Conservation (phyloP, 305 asterid genomes). For the Fraxinus ornus region DNA sequence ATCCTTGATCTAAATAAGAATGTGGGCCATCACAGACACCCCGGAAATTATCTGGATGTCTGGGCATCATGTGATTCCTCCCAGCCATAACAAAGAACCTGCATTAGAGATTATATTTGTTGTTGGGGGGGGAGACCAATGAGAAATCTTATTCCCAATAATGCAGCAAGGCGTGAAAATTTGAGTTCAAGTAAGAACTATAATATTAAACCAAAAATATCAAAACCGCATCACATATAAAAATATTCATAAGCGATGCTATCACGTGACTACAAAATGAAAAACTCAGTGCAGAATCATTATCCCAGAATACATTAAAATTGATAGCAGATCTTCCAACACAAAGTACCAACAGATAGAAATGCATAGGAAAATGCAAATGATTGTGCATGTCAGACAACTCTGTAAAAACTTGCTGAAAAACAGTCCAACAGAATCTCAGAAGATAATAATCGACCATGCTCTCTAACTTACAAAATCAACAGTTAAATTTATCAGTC, state of each 20-base stretch:
- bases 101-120: not conserved
- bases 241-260: not conserved
- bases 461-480: not conserved
- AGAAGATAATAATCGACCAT: not conserved
- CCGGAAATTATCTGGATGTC: constrained; percentile 49
- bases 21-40: constrained; percentile 59
- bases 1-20: constrained; percentile 43
- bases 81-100: constrained; percentile 59
- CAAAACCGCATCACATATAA: not conserved
- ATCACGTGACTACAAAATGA: not conserved
- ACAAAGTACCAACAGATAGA: not conserved
- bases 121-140: not conserved
- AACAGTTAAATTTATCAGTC: not conserved
- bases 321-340: not conserved
- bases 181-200: not conserved
- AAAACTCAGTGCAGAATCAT: not conserved
- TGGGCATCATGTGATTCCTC: constrained; percentile 60
- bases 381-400: not conserved
- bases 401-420: not conserved
- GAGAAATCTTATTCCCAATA: not conserved
- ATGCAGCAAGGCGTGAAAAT: not conserved
- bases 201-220: not conserved
- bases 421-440: not conserved
- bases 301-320: not conserved
- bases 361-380: not conserved